A percentile compares a stretch with the other conserved stretches of the same genome.
Conservation (phyloP, 331 rosid genomes). For the Rhamnella rubrinervis region DNA sequence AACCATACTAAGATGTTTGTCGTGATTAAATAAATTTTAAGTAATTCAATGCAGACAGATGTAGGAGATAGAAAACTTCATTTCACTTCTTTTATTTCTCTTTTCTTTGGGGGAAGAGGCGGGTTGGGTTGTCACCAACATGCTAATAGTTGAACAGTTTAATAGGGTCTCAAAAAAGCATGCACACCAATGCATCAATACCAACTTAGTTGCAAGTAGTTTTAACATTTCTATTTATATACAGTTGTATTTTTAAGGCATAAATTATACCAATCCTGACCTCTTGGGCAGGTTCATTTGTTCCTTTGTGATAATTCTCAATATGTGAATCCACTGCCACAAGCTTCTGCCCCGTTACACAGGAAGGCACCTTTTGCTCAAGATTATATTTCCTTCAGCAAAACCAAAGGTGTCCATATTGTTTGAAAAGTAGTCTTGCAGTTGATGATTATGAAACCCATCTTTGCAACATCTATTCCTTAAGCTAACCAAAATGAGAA, state of each 20-base stretch:
- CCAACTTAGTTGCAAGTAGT: not conserved
- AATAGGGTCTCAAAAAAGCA: not conserved
- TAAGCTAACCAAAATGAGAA: constrained; percentile 21
- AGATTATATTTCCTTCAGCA: constrained; percentile 9
- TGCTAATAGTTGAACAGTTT: no score
- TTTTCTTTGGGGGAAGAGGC: no score
- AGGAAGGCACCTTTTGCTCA: constrained; percentile 10
- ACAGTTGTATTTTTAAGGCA: not conserved
- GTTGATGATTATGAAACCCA: constrained; percentile 9
- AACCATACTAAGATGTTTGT: no score
- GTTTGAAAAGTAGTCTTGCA: constrained; percentile 7
- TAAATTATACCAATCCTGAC: constrained; percentile 17
- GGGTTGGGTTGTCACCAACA: no score
- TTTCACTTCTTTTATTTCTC: no score
- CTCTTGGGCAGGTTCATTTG: constrained; percentile 5
- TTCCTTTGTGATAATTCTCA: constrained; percentile 13
- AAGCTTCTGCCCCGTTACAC: constrained; percentile 7
- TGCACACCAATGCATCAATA: not conserved
- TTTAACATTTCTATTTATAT: not conserved
- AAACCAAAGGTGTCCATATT: not conserved
- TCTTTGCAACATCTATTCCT: not conserved
- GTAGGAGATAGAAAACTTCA: no score
- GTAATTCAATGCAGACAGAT: no score
- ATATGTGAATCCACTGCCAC: not conserved
- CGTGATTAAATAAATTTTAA: no score